Evolutionary conservation across 495 filamentous ascomycete species (phyloP), one percentile per base, ranked within the genome.

Genomic region (Ascobolus immersus): DNA sequence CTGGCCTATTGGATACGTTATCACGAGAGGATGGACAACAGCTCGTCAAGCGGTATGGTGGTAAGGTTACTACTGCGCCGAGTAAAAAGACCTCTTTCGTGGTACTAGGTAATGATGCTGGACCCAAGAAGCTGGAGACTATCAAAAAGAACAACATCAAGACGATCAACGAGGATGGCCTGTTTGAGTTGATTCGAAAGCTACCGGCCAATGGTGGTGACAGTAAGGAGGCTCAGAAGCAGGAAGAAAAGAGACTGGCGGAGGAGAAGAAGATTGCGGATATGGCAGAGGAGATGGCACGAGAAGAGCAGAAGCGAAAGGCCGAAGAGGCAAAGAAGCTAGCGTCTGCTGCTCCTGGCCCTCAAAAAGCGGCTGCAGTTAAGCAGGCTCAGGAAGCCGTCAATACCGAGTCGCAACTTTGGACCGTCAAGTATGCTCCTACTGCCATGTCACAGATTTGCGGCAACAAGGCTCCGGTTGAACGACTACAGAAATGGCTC

Each of bases 351-450:
- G 44, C 57, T 20, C 55, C 56, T 26, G 54, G 54, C 2, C 43
- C 46, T 27, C 37, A 53, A 4, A 24, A 14, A 14, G 38, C 53
- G 20, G 40, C 55, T 30, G 35, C 50, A 8, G 38, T 38, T 21
- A 24, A 37, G 17, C 47, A 27, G 15, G 34, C 41, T 28, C 52
- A 40, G 8, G 30, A 50, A 9, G 23, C 54, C n/a, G 35, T 51
- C 10, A 58, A 52, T 12, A 53, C 62, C 12, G 64, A 73, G 33
- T 67, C 62, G 38, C 69, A 79, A 28, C 61, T 99, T 4, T 94
- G 86, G 86, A 94, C 89, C 5, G 73, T 72, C 18, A 93, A 93
- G 45, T 94, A 99, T 55, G 84, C 86, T 0, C 86, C 86, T 3
- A 74, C 71, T 0, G 60, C 69, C 23, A 60, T 77, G 23, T 73